Evolutionary conservation across 371 early-diverging fungal species (phyloP).

Genomic region (Syncephalastrum sp.): DNA sequence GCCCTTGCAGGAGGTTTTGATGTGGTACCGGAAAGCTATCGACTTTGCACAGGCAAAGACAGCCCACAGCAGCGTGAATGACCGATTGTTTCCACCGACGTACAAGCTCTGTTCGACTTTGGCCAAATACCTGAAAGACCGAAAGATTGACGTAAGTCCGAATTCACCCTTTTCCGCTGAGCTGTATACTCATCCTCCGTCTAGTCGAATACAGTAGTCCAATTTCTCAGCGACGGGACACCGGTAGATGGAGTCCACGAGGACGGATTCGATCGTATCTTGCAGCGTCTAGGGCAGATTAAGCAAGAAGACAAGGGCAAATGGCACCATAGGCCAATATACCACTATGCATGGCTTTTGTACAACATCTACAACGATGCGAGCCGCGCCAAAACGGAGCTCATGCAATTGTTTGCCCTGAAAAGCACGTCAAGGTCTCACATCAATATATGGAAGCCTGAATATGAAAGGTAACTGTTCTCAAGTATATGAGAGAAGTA

Average conservation of each 20-base stretch:
- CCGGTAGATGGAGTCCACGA: background rate
- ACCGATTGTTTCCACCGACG: constrained; percentile 57
- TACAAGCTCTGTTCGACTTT: constrained; percentile 58
- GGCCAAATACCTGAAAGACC: constrained; percentile 47
- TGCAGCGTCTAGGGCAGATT: constrained; percentile 47
- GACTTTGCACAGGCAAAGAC: constrained; percentile 33
- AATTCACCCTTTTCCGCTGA: background rate
- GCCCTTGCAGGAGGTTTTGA: constrained; percentile 35
- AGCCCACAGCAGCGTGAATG: constrained; percentile 51
- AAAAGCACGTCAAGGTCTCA: constrained; percentile 50
- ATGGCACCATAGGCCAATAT: constrained; percentile 70
- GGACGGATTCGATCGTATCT: constrained; percentile 44
- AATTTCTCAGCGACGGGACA: background rate
- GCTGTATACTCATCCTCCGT: background rate
- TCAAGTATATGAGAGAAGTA: background rate
- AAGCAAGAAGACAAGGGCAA: constrained; percentile 54
- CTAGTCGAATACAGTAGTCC: constrained; percentile 1
- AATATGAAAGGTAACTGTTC: constrained; percentile 60
- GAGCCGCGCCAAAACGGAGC: constrained; percentile 56
- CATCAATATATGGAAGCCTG: constrained; percentile 70
- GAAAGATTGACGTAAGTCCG: constrained; percentile 40
- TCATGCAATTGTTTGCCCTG: constrained; percentile 58
- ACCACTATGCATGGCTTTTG: constrained; percentile 66
- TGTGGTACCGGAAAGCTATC: constrained; percentile 45
- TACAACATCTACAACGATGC: constrained; percentile 53